A percentile compares a stretch with the other conserved stretches of the same genome.
These are phyloP conservation scores for Chlorociboria aeruginascens DNA, from an alignment of 495 filamentous ascomycete species.

Conservation along the genomic window DNA sequence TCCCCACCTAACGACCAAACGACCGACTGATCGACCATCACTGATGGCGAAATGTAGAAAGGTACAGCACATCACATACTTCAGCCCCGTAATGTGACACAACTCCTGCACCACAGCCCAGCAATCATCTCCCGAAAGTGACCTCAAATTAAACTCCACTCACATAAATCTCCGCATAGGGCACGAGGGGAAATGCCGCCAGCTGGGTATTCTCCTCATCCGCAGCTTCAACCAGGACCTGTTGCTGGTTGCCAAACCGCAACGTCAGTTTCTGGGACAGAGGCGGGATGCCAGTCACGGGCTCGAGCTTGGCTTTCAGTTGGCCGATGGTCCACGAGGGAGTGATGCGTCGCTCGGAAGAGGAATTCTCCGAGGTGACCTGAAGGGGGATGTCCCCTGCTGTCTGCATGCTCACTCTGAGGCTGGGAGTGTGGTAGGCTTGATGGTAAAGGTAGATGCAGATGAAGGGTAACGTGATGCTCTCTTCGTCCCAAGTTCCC, in stretches of 20 bases:
- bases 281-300: conserved; percentile 85
- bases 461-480: too few relatives aligned
- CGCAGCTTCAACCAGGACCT: conserved; percentile 43
- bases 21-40: too few relatives aligned
- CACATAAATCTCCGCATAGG: conserved; percentile 70
- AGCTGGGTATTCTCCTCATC: conserved; percentile 58
- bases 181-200: conserved; percentile 47
- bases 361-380: conserved; percentile 63
- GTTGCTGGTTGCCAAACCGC: conserved; percentile 41
- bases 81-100: not conserved
- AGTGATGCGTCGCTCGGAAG: conserved; percentile 77
- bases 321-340: conserved; percentile 85
- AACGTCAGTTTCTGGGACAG: conserved; percentile 61
- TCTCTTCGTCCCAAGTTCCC: too few relatives aligned
- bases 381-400: conserved; percentile 75
- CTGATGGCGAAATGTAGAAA: too few relatives aligned
- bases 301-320: conserved; percentile 81
- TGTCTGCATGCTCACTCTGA: conserved; percentile 34
- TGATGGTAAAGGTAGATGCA: too few relatives aligned
- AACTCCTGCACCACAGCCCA: conserved; percentile 1
- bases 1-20: not conserved
- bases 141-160: conserved; percentile 25
- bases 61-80: too few relatives aligned
- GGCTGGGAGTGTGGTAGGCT: not conserved
- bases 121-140: conserved; percentile 8